Evolutionary conservation across 2,329 filamentous ascomycete genomes (phyloP), one percentile per base, ranked within the genome.

Genomic region (Monilinia polystroma): DNA sequence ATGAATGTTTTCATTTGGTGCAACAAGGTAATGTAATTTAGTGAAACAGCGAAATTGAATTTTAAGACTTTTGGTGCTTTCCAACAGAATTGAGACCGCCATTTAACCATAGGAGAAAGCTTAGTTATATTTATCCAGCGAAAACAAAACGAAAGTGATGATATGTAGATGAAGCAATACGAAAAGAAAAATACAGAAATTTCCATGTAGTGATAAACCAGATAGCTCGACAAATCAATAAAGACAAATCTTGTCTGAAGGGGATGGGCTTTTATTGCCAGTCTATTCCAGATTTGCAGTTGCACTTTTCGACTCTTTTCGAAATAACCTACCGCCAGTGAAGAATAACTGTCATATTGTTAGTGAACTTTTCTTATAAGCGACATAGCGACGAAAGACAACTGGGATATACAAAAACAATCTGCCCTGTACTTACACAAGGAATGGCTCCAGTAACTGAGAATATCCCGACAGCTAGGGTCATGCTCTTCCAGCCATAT

Each of bases 361-460:
- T 23, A 64, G 41, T 57, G 16, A 10, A n/a, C 18, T 1, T 23
- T n/a, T 26, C 62, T 38, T 8, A 12, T 6, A 23, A 14, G 20
- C 14, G 18, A 12, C 6, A n/a, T 62, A 12, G 16, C 14, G 16
- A 23, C 41, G 14, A 7, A 57, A 43, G 14, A 18, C 4, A 6
- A 29, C 16, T 12, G 45, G 14, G 55, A 18, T n/a, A 10, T 14
- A n/a, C 11, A 49, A 56, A 26, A 18, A 49, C 20, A 23, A 41
- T 26, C 18, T 18, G n/a, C 12, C 4, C 16, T 54, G 20, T 18
- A 97, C 67, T 92, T 96, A 82, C 87, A 90, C 76, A 83, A 97
- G 54, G 84, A 67, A 90, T 90, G 4, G 65, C 67, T 7, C 67
- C 67, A 54, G 43, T 67, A 12, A 67, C 4, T 23, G 66, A 47